Evolutionary conservation across 177 flowering plant species (phyloP).

Genomic region (Telopea speciosissima): DNA sequence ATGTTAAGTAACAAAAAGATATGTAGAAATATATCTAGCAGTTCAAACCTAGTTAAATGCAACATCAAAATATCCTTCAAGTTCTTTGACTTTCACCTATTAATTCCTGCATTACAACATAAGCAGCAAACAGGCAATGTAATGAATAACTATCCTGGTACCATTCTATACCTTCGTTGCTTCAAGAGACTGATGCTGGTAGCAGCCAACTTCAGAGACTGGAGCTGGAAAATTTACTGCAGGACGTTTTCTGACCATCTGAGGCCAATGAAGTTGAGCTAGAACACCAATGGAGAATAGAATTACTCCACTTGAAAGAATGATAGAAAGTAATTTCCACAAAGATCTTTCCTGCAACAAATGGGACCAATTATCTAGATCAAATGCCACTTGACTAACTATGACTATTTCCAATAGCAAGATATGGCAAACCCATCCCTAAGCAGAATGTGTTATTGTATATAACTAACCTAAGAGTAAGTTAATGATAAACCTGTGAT

Average conservation of each 20-base stretch:
- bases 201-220: slow-evolving; percentile 27
- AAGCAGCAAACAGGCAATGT: not conserved
- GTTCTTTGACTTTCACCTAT: not conserved
- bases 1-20: not conserved
- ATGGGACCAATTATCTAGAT: slow-evolving; percentile 1
- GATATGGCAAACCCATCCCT: not conserved
- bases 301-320: slow-evolving; percentile 54
- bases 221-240: slow-evolving; percentile 15
- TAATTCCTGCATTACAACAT: not conserved
- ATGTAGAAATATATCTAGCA: not conserved
- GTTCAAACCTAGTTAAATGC: not conserved
- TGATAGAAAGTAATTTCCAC: slow-evolving; percentile 34
- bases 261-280: slow-evolving; percentile 37
- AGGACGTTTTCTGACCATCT: slow-evolving; percentile 21
- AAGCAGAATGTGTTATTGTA: too few species aligned
- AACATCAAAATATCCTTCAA: not conserved
- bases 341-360: slow-evolving; percentile 48
- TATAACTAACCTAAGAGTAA: too few species aligned
- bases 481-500: too few species aligned
- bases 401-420: not conserved
- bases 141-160: not conserved
- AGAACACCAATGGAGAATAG: slow-evolving; percentile 40
- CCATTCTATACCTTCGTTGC: slow-evolving; percentile 37
- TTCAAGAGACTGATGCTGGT: slow-evolving; percentile 29
- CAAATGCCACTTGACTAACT: not conserved